These are phyloP conservation scores for Pseudisothecium myosuroides DNA, from an alignment of 225 moss, liverwort and hornwort species.

Conservation along the genomic window DNA sequence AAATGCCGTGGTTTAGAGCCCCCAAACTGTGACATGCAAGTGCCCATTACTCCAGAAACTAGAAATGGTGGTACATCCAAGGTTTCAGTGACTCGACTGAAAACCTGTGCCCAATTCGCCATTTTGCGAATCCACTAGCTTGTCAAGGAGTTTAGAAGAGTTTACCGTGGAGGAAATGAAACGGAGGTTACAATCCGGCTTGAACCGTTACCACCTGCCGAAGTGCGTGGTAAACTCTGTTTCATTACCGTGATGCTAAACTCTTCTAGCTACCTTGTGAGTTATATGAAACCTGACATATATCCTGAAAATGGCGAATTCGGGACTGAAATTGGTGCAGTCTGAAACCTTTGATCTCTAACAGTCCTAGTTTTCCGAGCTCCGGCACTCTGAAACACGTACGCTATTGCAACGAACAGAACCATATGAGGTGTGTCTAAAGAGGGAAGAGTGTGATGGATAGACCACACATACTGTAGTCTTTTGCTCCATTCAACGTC, in stretches of 20 bases:
- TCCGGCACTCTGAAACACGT: background rate
- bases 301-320: background rate
- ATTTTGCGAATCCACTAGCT: background rate
- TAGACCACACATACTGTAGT: too few relatives aligned
- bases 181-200: background rate
- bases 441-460: background rate
- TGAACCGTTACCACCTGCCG: background rate
- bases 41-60: background rate
- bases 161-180: background rate
- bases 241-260: too few relatives aligned
- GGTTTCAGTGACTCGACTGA: background rate
- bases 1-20: background rate
- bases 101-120: too few relatives aligned
- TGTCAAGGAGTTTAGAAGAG: background rate
- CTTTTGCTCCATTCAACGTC: background rate
- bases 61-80: background rate
- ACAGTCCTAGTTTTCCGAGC: background rate
- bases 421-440: background rate
- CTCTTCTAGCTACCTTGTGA: background rate
- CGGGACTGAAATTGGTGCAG: background rate
- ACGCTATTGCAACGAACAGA: background rate
- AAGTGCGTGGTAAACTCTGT: background rate
- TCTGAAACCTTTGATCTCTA: background rate
- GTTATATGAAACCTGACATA: too few relatives aligned
- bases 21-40: background rate